These are phyloP conservation scores for Serendipita sp. DNA, from an alignment of 768 basidiomycete genomes.

Conservation along the genomic window DNA sequence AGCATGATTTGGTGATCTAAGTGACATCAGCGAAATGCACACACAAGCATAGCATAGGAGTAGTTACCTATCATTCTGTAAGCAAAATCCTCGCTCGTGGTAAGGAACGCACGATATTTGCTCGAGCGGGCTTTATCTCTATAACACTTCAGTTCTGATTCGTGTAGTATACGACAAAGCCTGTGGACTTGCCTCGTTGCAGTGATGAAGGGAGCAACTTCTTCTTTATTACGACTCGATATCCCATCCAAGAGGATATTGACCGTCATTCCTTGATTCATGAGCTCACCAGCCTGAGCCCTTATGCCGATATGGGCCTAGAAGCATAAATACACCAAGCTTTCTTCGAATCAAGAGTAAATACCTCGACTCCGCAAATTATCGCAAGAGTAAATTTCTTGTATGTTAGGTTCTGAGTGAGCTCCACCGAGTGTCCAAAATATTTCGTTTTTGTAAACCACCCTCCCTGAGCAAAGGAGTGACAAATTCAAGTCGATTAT, in stretches of 20 bases:
- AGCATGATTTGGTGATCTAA: constrained; percentile 37
- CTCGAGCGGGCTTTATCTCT: background rate
- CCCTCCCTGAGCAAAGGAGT: too few relatives aligned
- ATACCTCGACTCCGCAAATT: constrained; percentile 77
- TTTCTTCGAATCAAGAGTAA: constrained; percentile 12
- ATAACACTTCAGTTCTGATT: background rate
- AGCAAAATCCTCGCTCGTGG: constrained; percentile 64
- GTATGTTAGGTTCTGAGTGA: too few relatives aligned
- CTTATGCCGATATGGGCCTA: constrained; percentile 49
- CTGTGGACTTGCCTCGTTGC: constrained; percentile 32
- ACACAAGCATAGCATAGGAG: constrained; percentile 7
- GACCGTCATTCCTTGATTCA: constrained; percentile 38
- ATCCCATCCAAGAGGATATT: constrained; percentile 73
- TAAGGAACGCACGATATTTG: constrained; percentile 55
- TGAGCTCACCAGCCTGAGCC: constrained; percentile 75
- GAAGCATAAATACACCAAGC: background rate
- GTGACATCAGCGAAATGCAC: constrained; percentile 6
- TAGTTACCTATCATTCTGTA: constrained; percentile 59
- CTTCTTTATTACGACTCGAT: constrained; percentile 64
- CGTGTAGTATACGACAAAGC: too few relatives aligned
- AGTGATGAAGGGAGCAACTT: constrained; percentile 53
- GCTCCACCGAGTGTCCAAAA: too few relatives aligned
- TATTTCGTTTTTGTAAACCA: too few relatives aligned
- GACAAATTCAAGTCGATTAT: too few relatives aligned
- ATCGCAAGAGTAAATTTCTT: constrained; percentile 34